phyloP scores from a whole-genome alignment of 371 early-diverging fungal species.

The Synchytrium microbalum region DNA sequence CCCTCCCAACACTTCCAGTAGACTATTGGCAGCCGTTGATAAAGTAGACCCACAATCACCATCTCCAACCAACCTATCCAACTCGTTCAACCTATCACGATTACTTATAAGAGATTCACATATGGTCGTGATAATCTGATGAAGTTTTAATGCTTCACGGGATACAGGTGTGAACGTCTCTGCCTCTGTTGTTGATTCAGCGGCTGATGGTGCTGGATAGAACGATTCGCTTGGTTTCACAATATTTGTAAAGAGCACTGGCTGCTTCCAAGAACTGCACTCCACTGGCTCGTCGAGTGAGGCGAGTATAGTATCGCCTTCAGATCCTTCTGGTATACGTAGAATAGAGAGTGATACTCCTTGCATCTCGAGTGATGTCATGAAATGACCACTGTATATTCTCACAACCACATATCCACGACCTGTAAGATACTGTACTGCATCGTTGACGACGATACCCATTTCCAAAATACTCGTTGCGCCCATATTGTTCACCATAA shows the following conservation, averaged over 20 bases:
- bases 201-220: not conserved
- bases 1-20: conserved; percentile 14
- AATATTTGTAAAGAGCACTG: not conserved
- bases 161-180: conserved; percentile 22
- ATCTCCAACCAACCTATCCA: conserved; percentile 68
- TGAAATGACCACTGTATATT: not conserved
- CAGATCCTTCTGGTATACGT: not conserved
- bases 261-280: not conserved
- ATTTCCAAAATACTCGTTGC: conserved; percentile 62
- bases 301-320: not conserved
- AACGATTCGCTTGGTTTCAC: not conserved
- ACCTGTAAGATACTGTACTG: conserved; percentile 32
- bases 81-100: conserved; percentile 63
- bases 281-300: not conserved
- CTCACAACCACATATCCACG: conserved; percentile 26
- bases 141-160: conserved; percentile 36
- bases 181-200: not conserved
- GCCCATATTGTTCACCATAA: conserved; percentile 76
- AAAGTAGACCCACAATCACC: conserved; percentile 77
- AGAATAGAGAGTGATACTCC: not conserved
- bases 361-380: conserved; percentile 4
- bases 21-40: conserved; percentile 52
- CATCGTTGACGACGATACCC: conserved; percentile 57
- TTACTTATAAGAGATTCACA: conserved; percentile 47
- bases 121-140: conserved; percentile 41